A percentile compares a stretch with the other conserved stretches of the same genome.
These are phyloP conservation scores for Lagenidium giganteum DNA, from an alignment of 352 stramenopile species.

Conservation along the genomic window DNA sequence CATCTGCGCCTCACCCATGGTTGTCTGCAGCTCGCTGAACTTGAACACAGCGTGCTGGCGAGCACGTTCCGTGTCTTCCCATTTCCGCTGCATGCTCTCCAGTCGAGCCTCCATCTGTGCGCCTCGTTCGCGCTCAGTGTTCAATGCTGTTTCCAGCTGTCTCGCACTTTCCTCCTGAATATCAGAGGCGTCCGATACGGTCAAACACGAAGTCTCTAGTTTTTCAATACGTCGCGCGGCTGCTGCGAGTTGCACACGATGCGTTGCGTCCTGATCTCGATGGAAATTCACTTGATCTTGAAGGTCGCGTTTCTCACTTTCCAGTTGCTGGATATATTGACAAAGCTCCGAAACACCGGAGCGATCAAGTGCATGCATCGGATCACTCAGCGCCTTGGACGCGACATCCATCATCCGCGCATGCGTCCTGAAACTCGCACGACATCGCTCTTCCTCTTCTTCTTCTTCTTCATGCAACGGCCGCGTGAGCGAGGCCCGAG, in stretches of 20 bases:
- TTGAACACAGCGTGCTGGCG: conserved; percentile 57
- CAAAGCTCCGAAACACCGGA: conserved; percentile 30
- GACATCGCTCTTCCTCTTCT: too few relatives aligned
- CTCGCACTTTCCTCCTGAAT: conserved; percentile 3
- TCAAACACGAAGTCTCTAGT: conserved; percentile 27
- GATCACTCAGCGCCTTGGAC: conserved; percentile 7
- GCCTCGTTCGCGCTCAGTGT: conserved; percentile 30
- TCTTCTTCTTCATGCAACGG: too few relatives aligned
- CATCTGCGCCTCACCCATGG: conserved; percentile 19
- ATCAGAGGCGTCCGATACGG: conserved; percentile 20
- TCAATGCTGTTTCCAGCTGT: conserved; percentile 12
- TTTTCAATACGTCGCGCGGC: conserved; percentile 25
- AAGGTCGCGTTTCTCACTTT: conserved; percentile 39
- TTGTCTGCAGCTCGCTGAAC: conserved; percentile 50
- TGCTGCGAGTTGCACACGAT: conserved; percentile 22
- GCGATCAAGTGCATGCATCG: conserved; percentile 15
- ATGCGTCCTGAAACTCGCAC: too few relatives aligned
- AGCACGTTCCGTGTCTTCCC: conserved; percentile 49
- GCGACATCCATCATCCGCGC: conserved; percentile 15
- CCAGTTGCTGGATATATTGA: conserved; percentile 45
- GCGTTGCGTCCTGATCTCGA: conserved; percentile 31
- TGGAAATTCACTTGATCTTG: conserved; percentile 32
- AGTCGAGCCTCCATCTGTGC: conserved; percentile 24
- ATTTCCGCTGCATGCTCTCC: conserved; percentile 34
- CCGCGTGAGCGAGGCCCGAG: too few relatives aligned